Base-by-base conservation (phyloP, 2,329 filamentous ascomycete species). In the Beauveria australis region DNA sequence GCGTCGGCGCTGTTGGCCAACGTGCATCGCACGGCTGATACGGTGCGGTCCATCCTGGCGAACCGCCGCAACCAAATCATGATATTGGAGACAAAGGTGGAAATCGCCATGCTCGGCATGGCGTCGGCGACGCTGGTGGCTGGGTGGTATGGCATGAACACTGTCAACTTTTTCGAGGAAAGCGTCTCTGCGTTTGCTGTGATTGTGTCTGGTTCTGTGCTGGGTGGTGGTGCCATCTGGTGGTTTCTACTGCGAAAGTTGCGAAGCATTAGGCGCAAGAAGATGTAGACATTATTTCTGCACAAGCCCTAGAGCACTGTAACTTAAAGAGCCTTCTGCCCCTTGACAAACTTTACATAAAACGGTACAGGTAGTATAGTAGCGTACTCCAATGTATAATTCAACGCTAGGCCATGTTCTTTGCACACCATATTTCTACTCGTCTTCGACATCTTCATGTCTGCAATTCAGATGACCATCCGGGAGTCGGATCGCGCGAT, bases 401-500 rank as follows among this genome's bases (percentile, higher is more conserved):
- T 16, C 2, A 37, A 28, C 12, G 12, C 33, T 37, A 37, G 33
- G 33, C 33, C 3, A 43, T 8, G 8, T 43, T 19, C 41, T 43
- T 43, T 43, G 33, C 2, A 6, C 33, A 16, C 33, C 12, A 12
- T 22, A 19, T 7, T 16, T 56, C 24, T 44, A 28, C 10, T 44
- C 24, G 2, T 43, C 47, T 8, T 51, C 3, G 3, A 19, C 14
- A 0, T 40, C 51, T 3, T 72, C 66, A 33, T 74, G 72, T 22
- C 73, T 69, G 18, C 67, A 64, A 22, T 63, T 59, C 24, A 72
- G 24, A 33, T 68, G 64, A 48, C 73, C 68, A 0, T 68, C 71
- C 0, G 78, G 78, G n/a, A 81, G 63, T 43, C 75, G 68, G 2
- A 81, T 75, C 3, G 81, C 82, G 51, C 79, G 75, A 65, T 85